These are phyloP conservation scores for Oxyria digyna DNA, from an alignment of 148 eudicot genomes.

Conservation along the genomic window DNA sequence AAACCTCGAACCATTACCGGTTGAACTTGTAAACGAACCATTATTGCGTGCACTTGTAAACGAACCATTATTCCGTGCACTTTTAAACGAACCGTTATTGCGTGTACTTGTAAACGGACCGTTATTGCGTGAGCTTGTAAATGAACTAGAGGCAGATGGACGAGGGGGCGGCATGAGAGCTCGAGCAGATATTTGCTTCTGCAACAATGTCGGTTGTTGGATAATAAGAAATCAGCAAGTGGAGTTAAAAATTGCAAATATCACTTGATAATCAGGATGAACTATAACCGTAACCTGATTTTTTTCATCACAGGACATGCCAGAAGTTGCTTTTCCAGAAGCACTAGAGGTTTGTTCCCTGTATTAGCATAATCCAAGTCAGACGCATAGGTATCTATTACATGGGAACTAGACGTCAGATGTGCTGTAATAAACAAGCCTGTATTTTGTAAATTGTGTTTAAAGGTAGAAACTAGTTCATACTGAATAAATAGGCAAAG, in stretches of 20 bases:
- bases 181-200: constrained; percentile 72
- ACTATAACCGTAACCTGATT: constrained; percentile 51
- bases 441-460: too few relatives aligned
- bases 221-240: background rate
- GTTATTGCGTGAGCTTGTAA: constrained; percentile 15
- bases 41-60: constrained; percentile 15
- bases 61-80: too few relatives aligned
- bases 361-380: constrained; percentile 8
- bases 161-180: constrained; percentile 87
- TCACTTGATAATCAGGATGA: background rate
- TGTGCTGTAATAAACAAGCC: too few relatives aligned
- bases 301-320: constrained; percentile 82
- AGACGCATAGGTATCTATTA: background rate
- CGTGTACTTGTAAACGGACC: constrained; percentile 20
- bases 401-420: too few relatives aligned
- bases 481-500: too few relatives aligned
- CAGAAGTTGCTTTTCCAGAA: constrained; percentile 78
- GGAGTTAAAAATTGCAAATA: background rate
- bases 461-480: too few relatives aligned
- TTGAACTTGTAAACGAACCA: constrained; percentile 19
- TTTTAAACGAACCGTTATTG: too few relatives aligned
- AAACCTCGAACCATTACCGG: constrained; percentile 21
- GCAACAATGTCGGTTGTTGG: constrained; percentile 3
- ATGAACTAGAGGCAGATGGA: constrained; percentile 28
- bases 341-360: constrained; percentile 96